Base-by-base conservation (phyloP, 805 yeast genomes). In the Starmerella ratchasimensis region DNA sequence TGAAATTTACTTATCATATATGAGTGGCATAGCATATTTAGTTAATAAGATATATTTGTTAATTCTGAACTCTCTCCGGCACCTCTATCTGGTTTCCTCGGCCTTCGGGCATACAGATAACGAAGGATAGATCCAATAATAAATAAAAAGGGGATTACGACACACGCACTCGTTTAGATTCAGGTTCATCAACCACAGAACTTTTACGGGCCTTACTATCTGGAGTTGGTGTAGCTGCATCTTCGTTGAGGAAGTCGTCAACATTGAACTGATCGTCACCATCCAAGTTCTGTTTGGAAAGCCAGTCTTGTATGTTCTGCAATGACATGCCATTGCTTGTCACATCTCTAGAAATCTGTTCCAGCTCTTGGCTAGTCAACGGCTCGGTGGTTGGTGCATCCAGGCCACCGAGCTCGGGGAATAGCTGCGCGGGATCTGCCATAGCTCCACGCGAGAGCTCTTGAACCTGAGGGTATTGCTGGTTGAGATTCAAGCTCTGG, bases 181-280 rank as follows among this genome's bases (percentile, higher is more conserved):
- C 36, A 6, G 43, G 43, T 33, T 37, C 38, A 3, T 22, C 39
- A 3, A 31, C 27, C 6, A 21, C n/a, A 11, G 38, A 28, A 31
- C 24, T 25, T 27, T 36, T 26, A 13, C 21, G 10, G 20, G 17
- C 26, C 20, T 13, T 10, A 24, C 15, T 14, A 6, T 16, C 25
- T 3, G 27, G 15, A n/a, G 6, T 19, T 3, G 31, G 19, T 3
- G 25, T 26, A 6, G 27, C 10, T 16, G 38, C 38, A 8, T 41
- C 45, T 13, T 34, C 26, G 19, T 39, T 38, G 27, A 50, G 36
- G 28, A 49, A 50, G 33, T 50, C 54, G 35, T 50, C 45, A 27
- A 49, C 50, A 25, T 50, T 44, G 41, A 47, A 50, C 16, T 38
- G 38, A 21, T 33, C 31, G 20, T 46, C 44, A 22, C 25, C 38